Evolutionary conservation across 129 eudicot species (phyloP).

Genomic region (Gnaphalium uliginosum): DNA sequence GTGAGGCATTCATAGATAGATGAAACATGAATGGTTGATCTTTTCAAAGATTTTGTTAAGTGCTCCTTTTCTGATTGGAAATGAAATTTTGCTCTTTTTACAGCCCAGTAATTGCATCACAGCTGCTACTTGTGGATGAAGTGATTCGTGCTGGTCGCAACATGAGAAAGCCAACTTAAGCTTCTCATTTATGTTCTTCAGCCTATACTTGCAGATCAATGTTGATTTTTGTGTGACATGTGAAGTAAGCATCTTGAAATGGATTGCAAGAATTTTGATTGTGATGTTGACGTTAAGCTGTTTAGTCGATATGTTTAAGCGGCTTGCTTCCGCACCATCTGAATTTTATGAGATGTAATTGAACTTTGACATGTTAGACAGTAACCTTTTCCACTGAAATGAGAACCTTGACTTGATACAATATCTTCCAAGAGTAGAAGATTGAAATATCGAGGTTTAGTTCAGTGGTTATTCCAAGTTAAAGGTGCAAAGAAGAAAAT

Average conservation of each 20-base stretch:
- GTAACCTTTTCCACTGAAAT: background rate
- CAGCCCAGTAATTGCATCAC: conserved; percentile 90
- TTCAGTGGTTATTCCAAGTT: no score
- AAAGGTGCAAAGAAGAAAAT: no score
- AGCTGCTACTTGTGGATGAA: conserved; percentile 88
- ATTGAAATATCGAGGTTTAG: no score
- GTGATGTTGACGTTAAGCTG: background rate
- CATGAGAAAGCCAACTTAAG: conserved; percentile 74
- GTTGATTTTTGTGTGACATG: background rate
- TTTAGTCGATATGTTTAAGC: background rate
- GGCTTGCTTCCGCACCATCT: background rate
- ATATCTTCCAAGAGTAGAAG: no score
- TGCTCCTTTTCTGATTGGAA: background rate
- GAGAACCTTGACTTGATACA: no score
- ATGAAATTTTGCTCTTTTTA: background rate
- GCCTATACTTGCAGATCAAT: background rate
- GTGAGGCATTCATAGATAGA: background rate
- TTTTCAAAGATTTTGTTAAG: background rate
- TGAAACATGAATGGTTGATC: background rate
- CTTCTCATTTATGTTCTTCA: background rate
- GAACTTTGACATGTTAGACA: no score
- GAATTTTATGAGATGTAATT: background rate
- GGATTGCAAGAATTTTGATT: background rate
- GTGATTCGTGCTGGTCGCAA: conserved; percentile 97
- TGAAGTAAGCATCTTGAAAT: background rate